These are phyloP conservation scores for Forsythia viridissima DNA, from an alignment of 257 asterid species.

Conservation along the genomic window DNA sequence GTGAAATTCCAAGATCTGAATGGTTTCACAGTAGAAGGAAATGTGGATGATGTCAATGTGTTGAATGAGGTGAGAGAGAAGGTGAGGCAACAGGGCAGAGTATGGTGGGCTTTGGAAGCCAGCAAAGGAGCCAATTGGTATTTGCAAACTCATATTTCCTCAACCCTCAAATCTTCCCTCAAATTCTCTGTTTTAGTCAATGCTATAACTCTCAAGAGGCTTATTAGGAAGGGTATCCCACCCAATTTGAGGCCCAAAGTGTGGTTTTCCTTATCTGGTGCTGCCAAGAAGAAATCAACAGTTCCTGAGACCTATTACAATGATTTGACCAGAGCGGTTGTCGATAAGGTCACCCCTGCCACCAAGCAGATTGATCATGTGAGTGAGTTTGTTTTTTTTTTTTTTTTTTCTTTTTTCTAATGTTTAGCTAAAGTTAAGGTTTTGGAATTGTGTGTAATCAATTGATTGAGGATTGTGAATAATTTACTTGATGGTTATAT, in stretches of 20 bases:
- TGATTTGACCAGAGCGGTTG: constrained; percentile 75
- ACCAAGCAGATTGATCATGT: constrained; percentile 98
- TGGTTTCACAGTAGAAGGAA: constrained; percentile 91
- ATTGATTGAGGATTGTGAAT: no score
- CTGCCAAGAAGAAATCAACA: constrained; percentile 95
- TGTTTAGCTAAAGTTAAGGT: no score
- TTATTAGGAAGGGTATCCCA: constrained; percentile 88
- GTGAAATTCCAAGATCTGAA: constrained; percentile 97
- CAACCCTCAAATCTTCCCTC: constrained; percentile 72
- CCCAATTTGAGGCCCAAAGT: constrained; percentile 89
- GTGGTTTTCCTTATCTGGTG: constrained; percentile 93
- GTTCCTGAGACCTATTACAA: constrained; percentile 91
- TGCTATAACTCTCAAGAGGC: constrained; percentile 89
- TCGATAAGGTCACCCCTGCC: constrained; percentile 83
- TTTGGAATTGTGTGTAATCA: no score
- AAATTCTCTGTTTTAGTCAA: constrained; percentile 77
- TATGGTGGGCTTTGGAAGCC: constrained; percentile 95
- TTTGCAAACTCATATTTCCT: constrained; percentile 54
- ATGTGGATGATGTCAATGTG: constrained; percentile 97
- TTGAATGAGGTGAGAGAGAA: constrained; percentile 97
- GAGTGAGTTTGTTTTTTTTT: constrained; percentile 9
- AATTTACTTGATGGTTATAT: no score
- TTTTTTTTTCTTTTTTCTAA: no score
- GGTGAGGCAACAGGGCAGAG: constrained; percentile 86
- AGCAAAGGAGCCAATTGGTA: constrained; percentile 92